Evolutionary conservation across 352 stramenopile species (phyloP).

Genomic region (Blastocystis sp.): DNA sequence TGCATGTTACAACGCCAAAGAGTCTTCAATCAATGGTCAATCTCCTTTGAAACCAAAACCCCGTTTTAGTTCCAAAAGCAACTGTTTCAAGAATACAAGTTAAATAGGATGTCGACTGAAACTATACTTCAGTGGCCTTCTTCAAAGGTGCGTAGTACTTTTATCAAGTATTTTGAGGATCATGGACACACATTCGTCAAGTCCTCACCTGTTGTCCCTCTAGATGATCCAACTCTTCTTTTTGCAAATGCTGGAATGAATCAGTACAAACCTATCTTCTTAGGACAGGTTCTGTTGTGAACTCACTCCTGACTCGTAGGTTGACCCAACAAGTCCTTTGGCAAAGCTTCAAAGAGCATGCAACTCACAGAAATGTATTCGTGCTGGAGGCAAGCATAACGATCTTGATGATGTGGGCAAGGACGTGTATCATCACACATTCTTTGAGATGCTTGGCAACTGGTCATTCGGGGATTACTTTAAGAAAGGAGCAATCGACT

Average conservation of each 20-base stretch:
- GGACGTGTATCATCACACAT: conserved; percentile 98
- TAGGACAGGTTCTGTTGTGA: conserved; percentile 74
- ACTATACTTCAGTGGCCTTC: conserved; percentile 78
- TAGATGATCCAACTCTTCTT: conserved; percentile 93
- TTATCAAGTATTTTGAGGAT: conserved; percentile 91
- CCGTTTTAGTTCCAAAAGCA: background rate
- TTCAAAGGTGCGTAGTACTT: conserved; percentile 86
- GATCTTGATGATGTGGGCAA: conserved; percentile 97
- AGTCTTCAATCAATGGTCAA: too few relatives aligned
- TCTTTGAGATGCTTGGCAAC: conserved; percentile 98
- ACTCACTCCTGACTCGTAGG: conserved; percentile 60
- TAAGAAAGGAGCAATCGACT: conserved; percentile 91
- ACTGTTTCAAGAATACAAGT: background rate
- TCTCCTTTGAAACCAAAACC: background rate
- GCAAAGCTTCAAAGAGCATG: conserved; percentile 80
- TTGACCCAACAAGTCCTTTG: conserved; percentile 84
- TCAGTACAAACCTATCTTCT: conserved; percentile 99
- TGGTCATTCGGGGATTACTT: conserved; percentile 99
- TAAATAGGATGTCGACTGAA: conserved; percentile 46
- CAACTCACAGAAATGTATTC: conserved; percentile 99
- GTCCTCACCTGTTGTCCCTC: conserved; percentile 87
- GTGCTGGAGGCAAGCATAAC: conserved; percentile 97
- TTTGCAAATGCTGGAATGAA: conserved; percentile 99
- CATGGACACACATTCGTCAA: conserved; percentile 87
- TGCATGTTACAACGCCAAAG: too few relatives aligned